Evolutionary conservation across 176 grass and related monocot species (phyloP).

Genomic region (Oryza rufipogon): DNA sequence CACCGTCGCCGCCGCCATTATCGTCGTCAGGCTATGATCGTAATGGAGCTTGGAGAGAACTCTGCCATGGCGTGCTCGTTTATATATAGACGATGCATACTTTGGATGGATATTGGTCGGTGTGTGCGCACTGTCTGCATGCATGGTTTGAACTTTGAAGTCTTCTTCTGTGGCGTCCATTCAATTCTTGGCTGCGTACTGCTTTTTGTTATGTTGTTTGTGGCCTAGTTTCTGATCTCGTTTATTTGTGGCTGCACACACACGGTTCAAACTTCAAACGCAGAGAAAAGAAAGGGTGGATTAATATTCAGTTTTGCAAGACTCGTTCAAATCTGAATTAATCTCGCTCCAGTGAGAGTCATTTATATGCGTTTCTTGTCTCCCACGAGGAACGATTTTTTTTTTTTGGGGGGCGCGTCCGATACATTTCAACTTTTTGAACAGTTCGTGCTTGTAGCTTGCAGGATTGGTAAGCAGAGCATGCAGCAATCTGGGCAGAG

Average conservation of each 20-base stretch:
- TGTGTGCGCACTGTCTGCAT: not conserved
- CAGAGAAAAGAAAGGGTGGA: no score
- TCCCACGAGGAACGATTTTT: no score
- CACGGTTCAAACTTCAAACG: not conserved
- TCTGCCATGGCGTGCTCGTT: not conserved
- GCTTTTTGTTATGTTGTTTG: no score
- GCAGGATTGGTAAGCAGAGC: no score
- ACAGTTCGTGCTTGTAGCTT: no score
- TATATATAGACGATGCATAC: conserved; percentile 37
- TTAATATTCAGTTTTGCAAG: no score
- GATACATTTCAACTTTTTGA: no score
- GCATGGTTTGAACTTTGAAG: not conserved
- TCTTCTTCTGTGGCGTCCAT: not conserved
- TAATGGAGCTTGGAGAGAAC: not conserved
- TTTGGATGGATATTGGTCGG: not conserved
- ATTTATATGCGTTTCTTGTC: no score
- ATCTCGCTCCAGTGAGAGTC: no score
- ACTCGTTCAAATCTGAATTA: conserved; percentile 4
- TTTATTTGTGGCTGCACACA: not conserved
- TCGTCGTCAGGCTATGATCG: no score
- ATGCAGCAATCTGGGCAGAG: no score
- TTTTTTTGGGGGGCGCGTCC: no score
- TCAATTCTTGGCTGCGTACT: not conserved
- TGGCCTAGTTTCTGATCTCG: conserved; percentile 26
- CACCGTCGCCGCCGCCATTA: not conserved